Percentiles rank a stretch among this genome's conserved stretches.
Evolutionary conservation across 495 filamentous ascomycete species (phyloP).

Genomic region (Friedmanniomyces simplex): DNA sequence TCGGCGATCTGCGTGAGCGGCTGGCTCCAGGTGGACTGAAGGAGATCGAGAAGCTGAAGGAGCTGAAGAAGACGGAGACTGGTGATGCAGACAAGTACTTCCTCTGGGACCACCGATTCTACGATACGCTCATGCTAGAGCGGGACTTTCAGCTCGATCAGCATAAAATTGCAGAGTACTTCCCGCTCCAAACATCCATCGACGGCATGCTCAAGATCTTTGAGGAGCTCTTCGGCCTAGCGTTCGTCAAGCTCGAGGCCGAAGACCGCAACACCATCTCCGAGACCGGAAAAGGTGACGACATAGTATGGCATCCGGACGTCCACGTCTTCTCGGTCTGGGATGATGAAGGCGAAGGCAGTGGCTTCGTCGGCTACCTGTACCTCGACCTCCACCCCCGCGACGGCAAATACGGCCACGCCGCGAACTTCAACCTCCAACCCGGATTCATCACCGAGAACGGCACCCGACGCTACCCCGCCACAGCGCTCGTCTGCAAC

Average conservation of each 20-base stretch:
- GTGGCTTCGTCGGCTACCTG: constrained; percentile 59
- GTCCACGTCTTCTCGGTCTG: constrained; percentile 61
- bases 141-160: constrained; percentile 83
- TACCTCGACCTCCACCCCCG: constrained; percentile 61
- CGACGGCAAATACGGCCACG: constrained; percentile 53
- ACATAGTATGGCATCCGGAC: constrained; percentile 64
- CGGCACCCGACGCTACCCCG: constrained; percentile 47
- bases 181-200: constrained; percentile 76
- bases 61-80: constrained; percentile 71
- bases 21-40: constrained; percentile 66
- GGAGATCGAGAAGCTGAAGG: constrained; percentile 61
- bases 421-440: constrained; percentile 41
- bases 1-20: constrained; percentile 65
- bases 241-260: constrained; percentile 73
- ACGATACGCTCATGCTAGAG: constrained; percentile 87
- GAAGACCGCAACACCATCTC: constrained; percentile 47
- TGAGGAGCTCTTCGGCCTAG: constrained; percentile 82
- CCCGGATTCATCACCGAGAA: constrained; percentile 27
- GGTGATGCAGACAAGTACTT: constrained; percentile 60
- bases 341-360: constrained; percentile 55
- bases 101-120: constrained; percentile 82
- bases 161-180: constrained; percentile 84
- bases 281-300: constrained; percentile 47
- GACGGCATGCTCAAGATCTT: constrained; percentile 90
- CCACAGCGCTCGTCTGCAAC: constrained; percentile 62